phyloP scores from a whole-genome alignment of 257 asterid species.

The Capsicum rhomboideum region DNA sequence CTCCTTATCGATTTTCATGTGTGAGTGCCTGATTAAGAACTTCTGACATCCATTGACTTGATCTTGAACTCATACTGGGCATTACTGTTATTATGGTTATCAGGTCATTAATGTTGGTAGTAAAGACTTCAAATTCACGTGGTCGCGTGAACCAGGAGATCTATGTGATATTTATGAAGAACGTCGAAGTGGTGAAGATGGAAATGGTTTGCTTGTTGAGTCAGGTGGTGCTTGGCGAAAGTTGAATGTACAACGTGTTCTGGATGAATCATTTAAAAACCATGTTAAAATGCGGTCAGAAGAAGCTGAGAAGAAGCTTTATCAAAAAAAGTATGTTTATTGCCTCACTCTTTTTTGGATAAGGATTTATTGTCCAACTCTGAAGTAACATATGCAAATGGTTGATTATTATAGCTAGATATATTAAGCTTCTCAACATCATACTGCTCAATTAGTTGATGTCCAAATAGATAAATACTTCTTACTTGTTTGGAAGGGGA shows the following conservation, averaged over 20 bases:
- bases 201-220: slow-evolving; percentile 81
- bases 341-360: neutral
- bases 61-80: neutral
- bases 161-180: slow-evolving; percentile 94
- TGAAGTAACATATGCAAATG: neutral
- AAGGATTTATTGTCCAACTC: neutral
- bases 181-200: slow-evolving; percentile 81
- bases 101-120: slow-evolving; percentile 89
- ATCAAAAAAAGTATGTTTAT: slow-evolving; percentile 63
- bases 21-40: neutral
- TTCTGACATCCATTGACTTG: neutral
- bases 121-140: slow-evolving; percentile 78
- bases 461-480: neutral
- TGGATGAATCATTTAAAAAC: slow-evolving; percentile 88
- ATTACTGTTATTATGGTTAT: neutral
- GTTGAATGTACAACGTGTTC: slow-evolving; percentile 81
- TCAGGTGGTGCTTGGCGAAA: slow-evolving; percentile 92
- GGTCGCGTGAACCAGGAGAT: slow-evolving; percentile 86
- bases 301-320: slow-evolving; percentile 81
- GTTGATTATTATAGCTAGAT: neutral
- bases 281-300: slow-evolving; percentile 88
- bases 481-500: neutral
- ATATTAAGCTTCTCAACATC: neutral
- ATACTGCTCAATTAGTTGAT: neutral
- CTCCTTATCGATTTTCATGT: neutral